Conservation (phyloP, 257 asterid genomes). For the Solanum ossicruentum region DNA sequence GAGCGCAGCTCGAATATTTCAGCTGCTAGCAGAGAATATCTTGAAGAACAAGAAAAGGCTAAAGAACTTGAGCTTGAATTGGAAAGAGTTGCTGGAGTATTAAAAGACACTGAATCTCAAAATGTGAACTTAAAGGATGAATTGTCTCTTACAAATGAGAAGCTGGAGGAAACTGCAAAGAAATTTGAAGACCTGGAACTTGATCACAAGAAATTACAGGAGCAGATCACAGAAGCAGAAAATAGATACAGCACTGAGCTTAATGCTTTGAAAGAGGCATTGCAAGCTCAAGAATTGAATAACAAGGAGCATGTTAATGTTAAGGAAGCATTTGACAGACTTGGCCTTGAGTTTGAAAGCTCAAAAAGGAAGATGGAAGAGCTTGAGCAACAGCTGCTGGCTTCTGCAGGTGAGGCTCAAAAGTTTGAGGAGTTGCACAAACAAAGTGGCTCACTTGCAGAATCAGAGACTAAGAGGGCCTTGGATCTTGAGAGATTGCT, state of each 20-base stretch:
- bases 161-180: conserved; percentile 23
- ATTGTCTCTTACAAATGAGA: conserved; percentile 40
- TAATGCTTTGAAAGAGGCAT: conserved; percentile 48
- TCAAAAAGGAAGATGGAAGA: conserved; percentile 57
- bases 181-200: conserved; percentile 45
- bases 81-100: conserved; percentile 30
- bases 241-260: conserved; percentile 38
- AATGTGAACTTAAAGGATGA: conserved; percentile 43
- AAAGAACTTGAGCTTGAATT: conserved; percentile 61
- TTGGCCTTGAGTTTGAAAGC: conserved; percentile 50
- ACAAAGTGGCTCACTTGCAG: conserved; percentile 59
- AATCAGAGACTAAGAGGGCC: conserved; percentile 53
- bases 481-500: conserved; percentile 60
- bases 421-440: conserved; percentile 72
- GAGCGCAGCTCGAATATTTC: conserved; percentile 8
- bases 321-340: conserved; percentile 48
- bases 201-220: conserved; percentile 38
- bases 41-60: conserved; percentile 64
- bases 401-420: conserved; percentile 36
- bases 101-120: conserved; percentile 54
- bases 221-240: conserved; percentile 43
- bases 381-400: conserved; percentile 42
- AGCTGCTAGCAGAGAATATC: conserved; percentile 14
- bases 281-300: conserved; percentile 43
- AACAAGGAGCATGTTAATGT: conserved; percentile 38